A percentile compares a stretch with the other conserved stretches of the same genome.
phyloP scores from a whole-genome alignment of 805 yeast genomes.

The Saccharomycopsis capsularis region DNA sequence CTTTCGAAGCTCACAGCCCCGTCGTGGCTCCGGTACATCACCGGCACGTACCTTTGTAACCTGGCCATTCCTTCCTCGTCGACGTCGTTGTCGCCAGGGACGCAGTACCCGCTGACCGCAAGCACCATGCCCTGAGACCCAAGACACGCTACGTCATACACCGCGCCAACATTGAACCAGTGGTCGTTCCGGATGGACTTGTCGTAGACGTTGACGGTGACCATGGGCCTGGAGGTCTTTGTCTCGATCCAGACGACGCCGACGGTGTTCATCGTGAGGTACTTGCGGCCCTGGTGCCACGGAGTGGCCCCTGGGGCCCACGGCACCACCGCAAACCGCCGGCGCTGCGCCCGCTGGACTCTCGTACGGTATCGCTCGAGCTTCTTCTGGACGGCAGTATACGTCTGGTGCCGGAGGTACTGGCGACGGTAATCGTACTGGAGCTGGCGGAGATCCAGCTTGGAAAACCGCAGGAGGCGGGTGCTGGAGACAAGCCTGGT shows the following conservation, averaged over 20 bases:
- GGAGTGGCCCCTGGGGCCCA: constrained; percentile 18
- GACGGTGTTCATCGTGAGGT: constrained; percentile 16
- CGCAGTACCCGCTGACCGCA: constrained; percentile 17
- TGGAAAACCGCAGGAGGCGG: neutral
- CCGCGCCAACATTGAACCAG: constrained; percentile 16
- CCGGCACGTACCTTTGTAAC: constrained; percentile 7
- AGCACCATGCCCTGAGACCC: constrained; percentile 12
- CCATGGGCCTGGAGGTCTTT: constrained; percentile 18
- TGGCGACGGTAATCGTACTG: constrained; percentile 9
- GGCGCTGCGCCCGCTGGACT: neutral
- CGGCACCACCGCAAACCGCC: constrained; percentile 13
- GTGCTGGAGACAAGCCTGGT: neutral
- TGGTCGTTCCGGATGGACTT: constrained; percentile 5
- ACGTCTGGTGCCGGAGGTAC: constrained; percentile 4
- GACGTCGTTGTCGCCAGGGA: constrained; percentile 1
- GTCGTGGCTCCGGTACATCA: constrained; percentile 8
- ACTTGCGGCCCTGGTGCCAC: constrained; percentile 20
- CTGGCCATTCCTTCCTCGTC: constrained; percentile 6
- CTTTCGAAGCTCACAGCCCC: neutral
- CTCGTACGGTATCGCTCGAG: constrained; percentile 6
- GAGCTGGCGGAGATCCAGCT: neutral
- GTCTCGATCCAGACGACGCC: constrained; percentile 22
- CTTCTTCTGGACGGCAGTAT: neutral
- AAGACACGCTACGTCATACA: constrained; percentile 18
- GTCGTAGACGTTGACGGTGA: constrained; percentile 18